Conservation (phyloP, 768 basidiomycete genomes). For the Cytidiella melzeri region DNA sequence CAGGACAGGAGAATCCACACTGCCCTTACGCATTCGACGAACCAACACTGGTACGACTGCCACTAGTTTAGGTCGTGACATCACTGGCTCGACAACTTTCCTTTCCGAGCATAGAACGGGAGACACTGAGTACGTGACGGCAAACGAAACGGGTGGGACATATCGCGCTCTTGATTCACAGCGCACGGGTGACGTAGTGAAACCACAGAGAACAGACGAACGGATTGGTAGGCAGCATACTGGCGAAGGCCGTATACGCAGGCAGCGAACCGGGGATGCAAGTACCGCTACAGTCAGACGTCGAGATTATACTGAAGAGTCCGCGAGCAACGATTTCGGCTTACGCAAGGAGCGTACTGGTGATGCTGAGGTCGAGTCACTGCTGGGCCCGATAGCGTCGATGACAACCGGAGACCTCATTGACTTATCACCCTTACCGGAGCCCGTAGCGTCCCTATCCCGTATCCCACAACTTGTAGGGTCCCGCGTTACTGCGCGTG, state of each 20-base stretch:
- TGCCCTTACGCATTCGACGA: constrained; percentile 4
- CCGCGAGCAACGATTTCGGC: not conserved
- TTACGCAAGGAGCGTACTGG: constrained; percentile 18
- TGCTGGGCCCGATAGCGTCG: constrained; percentile 12
- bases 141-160: not conserved
- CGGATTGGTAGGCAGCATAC: constrained; percentile 6
- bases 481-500: not conserved
- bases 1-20: constrained; percentile 9
- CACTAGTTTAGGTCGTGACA: not conserved
- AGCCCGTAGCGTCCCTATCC: not conserved
- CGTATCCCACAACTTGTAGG: not conserved
- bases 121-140: not conserved
- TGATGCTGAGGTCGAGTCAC: constrained; percentile 18
- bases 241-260: constrained; percentile 6
- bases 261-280: constrained; percentile 3
- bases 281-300: not conserved
- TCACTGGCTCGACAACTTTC: not conserved
- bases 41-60: constrained; percentile 8
- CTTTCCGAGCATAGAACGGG: constrained; percentile 5
- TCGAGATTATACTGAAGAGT: not conserved
- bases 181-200: constrained; percentile 1
- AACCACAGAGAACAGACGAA: constrained; percentile 6
- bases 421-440: constrained; percentile 13
- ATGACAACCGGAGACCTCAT: constrained; percentile 18
- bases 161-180: not conserved